Evolutionary conservation across 345 rosid genomes (phyloP).

Genomic region (Eucalyptus cloeziana): DNA sequence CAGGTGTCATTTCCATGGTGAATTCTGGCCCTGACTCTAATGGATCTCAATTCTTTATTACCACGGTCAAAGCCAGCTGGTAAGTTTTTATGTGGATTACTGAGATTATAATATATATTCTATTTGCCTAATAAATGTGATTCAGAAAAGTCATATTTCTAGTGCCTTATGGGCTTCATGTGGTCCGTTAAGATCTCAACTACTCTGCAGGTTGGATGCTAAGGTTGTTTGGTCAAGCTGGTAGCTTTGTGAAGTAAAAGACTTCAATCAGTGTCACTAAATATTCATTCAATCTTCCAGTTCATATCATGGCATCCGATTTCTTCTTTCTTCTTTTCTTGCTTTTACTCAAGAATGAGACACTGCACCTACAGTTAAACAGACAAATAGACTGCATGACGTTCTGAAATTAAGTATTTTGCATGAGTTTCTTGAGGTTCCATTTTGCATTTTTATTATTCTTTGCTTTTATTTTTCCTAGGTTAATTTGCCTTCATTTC

Average conservation of each 20-base stretch:
- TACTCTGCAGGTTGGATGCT: neutral
- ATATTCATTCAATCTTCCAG: neutral
- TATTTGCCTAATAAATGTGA: neutral
- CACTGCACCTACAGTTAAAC: neutral
- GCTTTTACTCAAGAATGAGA: neutral
- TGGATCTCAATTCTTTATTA: conserved; percentile 94
- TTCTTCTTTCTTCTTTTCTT: neutral
- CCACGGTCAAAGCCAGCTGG: conserved; percentile 94
- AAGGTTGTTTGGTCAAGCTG: neutral
- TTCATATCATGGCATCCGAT: neutral
- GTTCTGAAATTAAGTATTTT: neutral
- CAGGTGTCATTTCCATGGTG: conserved; percentile 91
- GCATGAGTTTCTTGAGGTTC: neutral
- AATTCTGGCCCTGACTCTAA: conserved; percentile 89
- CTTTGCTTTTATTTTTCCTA: neutral
- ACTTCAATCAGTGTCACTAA: neutral
- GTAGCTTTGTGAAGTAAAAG: neutral
- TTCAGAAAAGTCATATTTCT: neutral
- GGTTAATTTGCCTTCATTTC: neutral
- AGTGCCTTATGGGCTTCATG: neutral
- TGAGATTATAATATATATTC: neutral
- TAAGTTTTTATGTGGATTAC: conserved; percentile 12
- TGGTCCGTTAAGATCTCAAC: neutral
- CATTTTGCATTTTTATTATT: neutral
- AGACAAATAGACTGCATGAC: neutral